phyloP scores from a whole-genome alignment of 2,329 filamentous ascomycete species.

The Gaeumannomyces sp. region DNA sequence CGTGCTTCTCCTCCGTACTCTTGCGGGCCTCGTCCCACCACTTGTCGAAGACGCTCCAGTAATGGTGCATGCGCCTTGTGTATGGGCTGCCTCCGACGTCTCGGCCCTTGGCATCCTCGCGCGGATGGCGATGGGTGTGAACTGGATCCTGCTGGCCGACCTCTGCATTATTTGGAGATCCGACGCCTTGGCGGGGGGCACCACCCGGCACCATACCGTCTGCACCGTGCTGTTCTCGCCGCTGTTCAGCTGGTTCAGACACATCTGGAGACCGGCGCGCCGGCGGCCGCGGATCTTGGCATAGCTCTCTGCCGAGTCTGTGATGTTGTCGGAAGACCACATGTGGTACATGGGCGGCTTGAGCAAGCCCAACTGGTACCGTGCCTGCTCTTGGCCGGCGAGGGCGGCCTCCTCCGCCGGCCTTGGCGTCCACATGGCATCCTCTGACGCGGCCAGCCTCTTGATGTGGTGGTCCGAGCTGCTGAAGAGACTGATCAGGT shows the following conservation, averaged over 20 bases:
- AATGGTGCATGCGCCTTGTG: conserved; percentile 13
- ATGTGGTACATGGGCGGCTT: background rate
- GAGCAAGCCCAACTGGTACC: conserved; percentile 20
- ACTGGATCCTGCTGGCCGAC: conserved; percentile 1
- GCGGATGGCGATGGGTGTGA: conserved; percentile 6
- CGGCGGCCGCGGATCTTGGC: conserved; percentile 34
- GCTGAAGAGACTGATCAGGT: conserved; percentile 1
- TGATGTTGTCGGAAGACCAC: background rate
- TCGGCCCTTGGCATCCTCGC: background rate
- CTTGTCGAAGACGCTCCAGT: conserved; percentile 11
- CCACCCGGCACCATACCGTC: conserved; percentile 30
- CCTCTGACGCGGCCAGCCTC: conserved; percentile 10
- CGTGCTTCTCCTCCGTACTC: conserved; percentile 2
- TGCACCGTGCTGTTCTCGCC: conserved; percentile 30
- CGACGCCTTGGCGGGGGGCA: conserved; percentile 27
- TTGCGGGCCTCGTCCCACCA: conserved; percentile 16
- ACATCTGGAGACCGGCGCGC: conserved; percentile 39
- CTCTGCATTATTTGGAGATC: conserved; percentile 12
- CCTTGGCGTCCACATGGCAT: conserved; percentile 2
- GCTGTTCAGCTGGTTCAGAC: conserved; percentile 31
- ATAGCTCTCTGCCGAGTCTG: conserved; percentile 17
- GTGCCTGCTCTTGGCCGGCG: conserved; percentile 27
- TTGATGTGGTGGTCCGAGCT: background rate
- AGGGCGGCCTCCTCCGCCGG: conserved; percentile 15
- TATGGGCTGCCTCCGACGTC: conserved; percentile 12